Conservation (phyloP, 1,139 yeast species). For the Suhomyces bolitotheri region DNA sequence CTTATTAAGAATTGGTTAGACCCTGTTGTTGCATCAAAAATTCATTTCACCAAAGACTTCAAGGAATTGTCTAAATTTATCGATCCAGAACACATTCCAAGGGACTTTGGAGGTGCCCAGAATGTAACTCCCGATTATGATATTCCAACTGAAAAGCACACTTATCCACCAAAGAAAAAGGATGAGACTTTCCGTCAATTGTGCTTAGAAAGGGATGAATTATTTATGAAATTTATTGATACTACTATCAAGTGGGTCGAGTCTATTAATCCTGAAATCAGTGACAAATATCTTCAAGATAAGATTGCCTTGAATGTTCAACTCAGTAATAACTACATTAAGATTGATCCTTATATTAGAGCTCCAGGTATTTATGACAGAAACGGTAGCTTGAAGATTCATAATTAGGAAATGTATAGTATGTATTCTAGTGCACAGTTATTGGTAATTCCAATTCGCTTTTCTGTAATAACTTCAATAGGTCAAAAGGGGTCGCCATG, state of each 20-base stretch:
- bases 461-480: background rate
- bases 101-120: slow-evolving; percentile 43
- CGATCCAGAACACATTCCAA: slow-evolving; percentile 38
- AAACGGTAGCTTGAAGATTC: slow-evolving; percentile 22
- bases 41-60: slow-evolving; percentile 43
- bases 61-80: slow-evolving; percentile 36
- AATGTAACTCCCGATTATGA: slow-evolving; percentile 29
- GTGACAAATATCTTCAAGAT: slow-evolving; percentile 42
- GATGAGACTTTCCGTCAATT: slow-evolving; percentile 32
- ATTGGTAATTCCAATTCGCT: background rate
- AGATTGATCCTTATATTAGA: slow-evolving; percentile 44
- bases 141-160: slow-evolving; percentile 32
- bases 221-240: slow-evolving; percentile 33
- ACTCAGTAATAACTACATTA: slow-evolving; percentile 36
- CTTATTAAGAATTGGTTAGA: slow-evolving; percentile 49
- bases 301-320: slow-evolving; percentile 33
- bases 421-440: background rate
- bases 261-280: slow-evolving; percentile 40
- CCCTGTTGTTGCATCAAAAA: slow-evolving; percentile 48
- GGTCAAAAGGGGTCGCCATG: too few relatives aligned
- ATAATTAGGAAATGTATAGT: slow-evolving; percentile 1
- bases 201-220: slow-evolving; percentile 34
- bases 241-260: slow-evolving; percentile 45
- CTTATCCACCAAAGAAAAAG: slow-evolving; percentile 29
- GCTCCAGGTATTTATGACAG: slow-evolving; percentile 43